Conservation (phyloP, 75 land plant genomes). For the Sequoia sempervirens region DNA sequence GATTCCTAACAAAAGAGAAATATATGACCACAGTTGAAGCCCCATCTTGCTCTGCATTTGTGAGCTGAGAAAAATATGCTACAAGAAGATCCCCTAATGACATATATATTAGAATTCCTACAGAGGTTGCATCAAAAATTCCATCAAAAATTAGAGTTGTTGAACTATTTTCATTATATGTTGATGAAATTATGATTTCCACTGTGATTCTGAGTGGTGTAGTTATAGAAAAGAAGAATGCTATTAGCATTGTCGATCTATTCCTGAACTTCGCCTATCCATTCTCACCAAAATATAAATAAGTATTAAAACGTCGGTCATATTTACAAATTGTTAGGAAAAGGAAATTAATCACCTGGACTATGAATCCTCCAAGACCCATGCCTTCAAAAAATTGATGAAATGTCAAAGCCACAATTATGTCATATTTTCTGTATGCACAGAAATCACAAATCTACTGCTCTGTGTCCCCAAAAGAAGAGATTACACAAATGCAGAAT, state of each 20-base stretch:
- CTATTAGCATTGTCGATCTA: slow-evolving; percentile 17
- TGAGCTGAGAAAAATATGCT: slow-evolving; percentile 18
- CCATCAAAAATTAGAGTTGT: slow-evolving; percentile 33
- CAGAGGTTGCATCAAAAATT: slow-evolving; percentile 27
- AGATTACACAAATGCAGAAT: no score
- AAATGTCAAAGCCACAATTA: slow-evolving; percentile 59
- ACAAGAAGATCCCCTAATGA: slow-evolving; percentile 18
- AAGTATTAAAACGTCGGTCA: not conserved
- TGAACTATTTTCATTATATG: slow-evolving; percentile 28
- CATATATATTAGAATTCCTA: slow-evolving; percentile 43
- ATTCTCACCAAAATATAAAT: not conserved
- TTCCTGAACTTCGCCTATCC: slow-evolving; percentile 23
- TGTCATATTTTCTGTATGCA: no score
- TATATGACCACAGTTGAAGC: slow-evolving; percentile 16
- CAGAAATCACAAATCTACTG: no score
- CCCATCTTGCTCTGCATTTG: slow-evolving; percentile 19
- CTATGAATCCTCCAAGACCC: slow-evolving; percentile 23
- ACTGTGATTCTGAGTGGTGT: slow-evolving; percentile 35
- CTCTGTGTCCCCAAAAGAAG: no score
- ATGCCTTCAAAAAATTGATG: slow-evolving; percentile 79
- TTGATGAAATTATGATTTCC: slow-evolving; percentile 26
- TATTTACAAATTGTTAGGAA: not conserved
- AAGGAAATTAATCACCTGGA: slow-evolving; percentile 32
- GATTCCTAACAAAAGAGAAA: slow-evolving; percentile 27
- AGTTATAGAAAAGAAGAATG: slow-evolving; percentile 29